Base-by-base conservation (phyloP, 2,329 filamentous ascomycete species). In the Xylaria sp. region DNA sequence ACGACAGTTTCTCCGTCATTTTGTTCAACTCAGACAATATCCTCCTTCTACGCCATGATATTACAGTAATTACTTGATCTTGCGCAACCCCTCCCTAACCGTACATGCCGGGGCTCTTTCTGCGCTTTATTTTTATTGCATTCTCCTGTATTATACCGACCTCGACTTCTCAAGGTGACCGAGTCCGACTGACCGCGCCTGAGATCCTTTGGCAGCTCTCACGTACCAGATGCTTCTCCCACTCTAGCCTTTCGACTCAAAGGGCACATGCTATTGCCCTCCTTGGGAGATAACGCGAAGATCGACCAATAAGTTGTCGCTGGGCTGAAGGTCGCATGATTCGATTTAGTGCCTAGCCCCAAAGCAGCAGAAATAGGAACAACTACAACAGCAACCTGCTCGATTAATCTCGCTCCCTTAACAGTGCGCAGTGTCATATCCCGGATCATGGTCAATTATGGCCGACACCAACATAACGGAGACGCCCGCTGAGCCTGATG, bases 401-500 rank as follows among this genome's bases (percentile, higher is more conserved):
- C 37, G 16, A 9, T 3, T 8, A 47, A 8, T 21, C 42, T 48
- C n/a, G n/a, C 50, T 27, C 8, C 27, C 25, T 21, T 54, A 53
- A 5, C n/a, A 35, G 21, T 21, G 16, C 21, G 55, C 53, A 16
- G 25, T 8, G 9, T 55, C 5, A 18, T 44, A 13, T 50, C 18
- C 18, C 42, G 10, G 6, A 32, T 21, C 25, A 66, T 61, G 70
- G 59, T 54, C 1, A 35, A 35, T 55, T 9, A 57, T 58, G 5
- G 64, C 66, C 5, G 51, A 54, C 18, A 8, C 21, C 8, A 44
- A 47, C 25, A 42, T 4, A 29, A 57, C n/a, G 48, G 53, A 58
- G 1, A 37, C 48, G 32, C 63, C 68, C 25, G 47, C 50, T 25
- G 47, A 55, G 10, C 18, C 63, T 1, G 60, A 68, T 16, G 69